Evolutionary conservation across 2,329 filamentous ascomycete species (phyloP), one percentile per base, ranked within the genome.

Genomic region (Leptoxyphium fumago): DNA sequence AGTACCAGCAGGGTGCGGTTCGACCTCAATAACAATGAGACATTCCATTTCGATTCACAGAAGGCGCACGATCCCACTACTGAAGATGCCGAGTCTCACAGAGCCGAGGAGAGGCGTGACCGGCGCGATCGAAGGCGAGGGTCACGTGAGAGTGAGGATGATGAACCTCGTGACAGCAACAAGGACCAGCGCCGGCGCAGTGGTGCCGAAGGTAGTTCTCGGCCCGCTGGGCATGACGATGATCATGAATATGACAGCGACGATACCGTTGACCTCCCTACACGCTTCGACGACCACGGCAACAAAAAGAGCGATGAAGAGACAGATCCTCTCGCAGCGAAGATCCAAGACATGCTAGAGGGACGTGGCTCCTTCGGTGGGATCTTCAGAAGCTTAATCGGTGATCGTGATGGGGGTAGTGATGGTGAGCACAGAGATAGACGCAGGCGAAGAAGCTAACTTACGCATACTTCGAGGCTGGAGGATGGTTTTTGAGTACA

Each of bases 271-370:
- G 61, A 63, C 14, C 47, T 64, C 9, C 61, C 61, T 10, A 48
- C 56, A n/a, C 49, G 61, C 1, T 64, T 64, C 41, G 61, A 63
- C 38, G 52, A 58, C 49, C 43, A 58, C 15, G 61, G 61, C 21
- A 57, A 60, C 36, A 51, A 50, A 11, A 58, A 57, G 40, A 44
- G 45, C n/a, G 45, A 52, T 18, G 29, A 45, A 5, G 57, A 55
- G 13, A 55, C 54, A 21, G 55, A 55, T 45, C 54, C 55, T 13
- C 44, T 60, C 26, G 51, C 54, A 18, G 49, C 52, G 36, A 55
- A 55, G 47, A 52, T 60, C 38, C 52, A 58, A 38, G 54, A 58
- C 36, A 44, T 60, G 43, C 45, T 60, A n/a, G 48, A 43, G 40
- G 56, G 56, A 5, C 50, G 52, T 41, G 56, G 56, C 17, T 49